Evolutionary conservation across 176 grass and related monocot species (phyloP), one percentile per base, ranked within the genome.

Genomic region (Puya raimondii): DNA sequence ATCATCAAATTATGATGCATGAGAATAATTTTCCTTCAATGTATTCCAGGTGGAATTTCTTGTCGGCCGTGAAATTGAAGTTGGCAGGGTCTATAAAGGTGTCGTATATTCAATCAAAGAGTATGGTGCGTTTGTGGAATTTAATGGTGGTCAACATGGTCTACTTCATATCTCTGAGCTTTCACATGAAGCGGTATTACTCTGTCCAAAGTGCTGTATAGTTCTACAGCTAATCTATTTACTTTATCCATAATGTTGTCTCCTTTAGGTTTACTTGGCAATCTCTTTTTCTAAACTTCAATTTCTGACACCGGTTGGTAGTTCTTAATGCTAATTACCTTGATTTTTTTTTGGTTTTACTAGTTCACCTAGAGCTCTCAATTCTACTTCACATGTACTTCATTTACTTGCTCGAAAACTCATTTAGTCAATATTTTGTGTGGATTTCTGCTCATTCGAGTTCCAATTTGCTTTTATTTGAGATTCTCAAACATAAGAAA

Each of bases 81-180:
- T 97, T 72, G 86, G 89, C 65, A 68, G 72, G 22, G 81, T 81
- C 22, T 97, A 97, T 50, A 93, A 90, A 83, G 94, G 94, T 79
- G 73, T 85, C 50, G 69, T 97, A 71, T 83, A 81, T 42, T 88
- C 94, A 77, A 79, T 92, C 33, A 97, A 97, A 84, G 94, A 97
- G 65, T 97, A 92, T 64, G 94, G 94, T 9, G 94, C 89, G 69
- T 97, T 97, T 86, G 82, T 97, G 80, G 94, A 97, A 63, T 90
- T 97, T 57, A 97, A 93, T 85, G 94, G 94, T 67, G 94, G 94
- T 57, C 89, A 97, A 74, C 86, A 97, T 56, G 94, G 89, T 54
- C 82, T 97, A 57, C 94, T 97, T 79, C 94, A 97, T 75, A 97
- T 90, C 82, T 97, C 94, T 74, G 94, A 97, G 75, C 70, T 97